A percentile compares a stretch with the other conserved stretches of the same genome.
These are phyloP conservation scores for Akebia trifoliata DNA, from an alignment of 164 flowering plant genomes.

Conservation along the genomic window DNA sequence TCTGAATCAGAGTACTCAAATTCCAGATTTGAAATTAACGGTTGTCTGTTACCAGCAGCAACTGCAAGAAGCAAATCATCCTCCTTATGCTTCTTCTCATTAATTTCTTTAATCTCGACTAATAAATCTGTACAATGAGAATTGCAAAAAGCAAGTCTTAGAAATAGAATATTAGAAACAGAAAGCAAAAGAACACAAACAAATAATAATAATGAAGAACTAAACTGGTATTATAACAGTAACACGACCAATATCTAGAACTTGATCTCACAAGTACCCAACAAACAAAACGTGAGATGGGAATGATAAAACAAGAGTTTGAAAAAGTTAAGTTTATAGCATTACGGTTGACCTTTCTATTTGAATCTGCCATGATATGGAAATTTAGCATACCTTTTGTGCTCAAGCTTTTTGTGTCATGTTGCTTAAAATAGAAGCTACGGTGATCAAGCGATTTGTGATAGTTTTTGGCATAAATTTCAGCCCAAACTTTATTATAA, in stretches of 20 bases:
- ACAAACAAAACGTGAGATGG: too few species aligned
- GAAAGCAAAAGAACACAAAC: background rate
- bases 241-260: too few species aligned
- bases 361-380: too few species aligned
- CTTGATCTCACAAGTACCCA: too few species aligned
- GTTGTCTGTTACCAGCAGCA: conserved; percentile 71
- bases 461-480: conserved; percentile 78
- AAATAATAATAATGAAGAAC: background rate
- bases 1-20: conserved; percentile 42
- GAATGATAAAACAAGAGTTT: too few species aligned
- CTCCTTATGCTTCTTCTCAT: conserved; percentile 71
- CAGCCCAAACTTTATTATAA: conserved; percentile 95
- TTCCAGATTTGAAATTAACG: conserved; percentile 27
- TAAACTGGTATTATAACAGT: too few species aligned
- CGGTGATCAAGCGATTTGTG: conserved; percentile 96
- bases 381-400: conserved; percentile 61
- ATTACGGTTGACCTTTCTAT: too few species aligned
- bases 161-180: too few species aligned
- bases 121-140: conserved; percentile 46
- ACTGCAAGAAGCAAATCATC: conserved; percentile 71
- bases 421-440: conserved; percentile 98
- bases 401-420: conserved; percentile 90
- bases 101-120: conserved; percentile 85
- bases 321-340: too few species aligned
- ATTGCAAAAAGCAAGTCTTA: background rate